phyloP scores from a whole-genome alignment of 2,329 filamentous ascomycete species.

The Nothomitra cinnamomea region DNA sequence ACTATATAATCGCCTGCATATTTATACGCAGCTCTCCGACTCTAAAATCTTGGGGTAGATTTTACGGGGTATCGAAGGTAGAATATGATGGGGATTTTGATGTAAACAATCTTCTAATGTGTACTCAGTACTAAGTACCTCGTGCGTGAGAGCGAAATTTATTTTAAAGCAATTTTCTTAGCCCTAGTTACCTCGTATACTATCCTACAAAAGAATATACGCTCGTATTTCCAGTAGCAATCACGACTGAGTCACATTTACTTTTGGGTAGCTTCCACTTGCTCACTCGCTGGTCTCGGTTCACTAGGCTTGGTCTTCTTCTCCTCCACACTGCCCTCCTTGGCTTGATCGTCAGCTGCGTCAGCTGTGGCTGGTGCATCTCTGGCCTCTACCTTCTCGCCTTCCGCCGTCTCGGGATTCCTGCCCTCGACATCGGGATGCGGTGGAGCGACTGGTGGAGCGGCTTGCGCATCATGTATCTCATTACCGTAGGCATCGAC shows the following conservation, averaged over 20 bases:
- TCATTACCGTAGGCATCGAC: slow-evolving; percentile 59
- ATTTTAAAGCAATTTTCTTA: background rate
- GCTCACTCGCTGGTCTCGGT: slow-evolving; percentile 37
- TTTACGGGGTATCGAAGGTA: no score
- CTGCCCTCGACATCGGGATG: slow-evolving; percentile 34
- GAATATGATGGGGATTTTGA: no score
- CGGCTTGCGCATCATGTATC: slow-evolving; percentile 9
- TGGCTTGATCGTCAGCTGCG: slow-evolving; percentile 35
- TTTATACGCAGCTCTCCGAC: no score
- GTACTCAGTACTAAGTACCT: no score
- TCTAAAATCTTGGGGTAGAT: no score
- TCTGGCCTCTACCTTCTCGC: slow-evolving; percentile 19
- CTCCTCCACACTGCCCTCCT: slow-evolving; percentile 39
- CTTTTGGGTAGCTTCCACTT: slow-evolving; percentile 33
- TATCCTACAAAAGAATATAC: background rate
- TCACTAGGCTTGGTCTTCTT: slow-evolving; percentile 31
- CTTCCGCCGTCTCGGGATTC: slow-evolving; percentile 38
- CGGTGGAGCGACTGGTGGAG: slow-evolving; percentile 15
- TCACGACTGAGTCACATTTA: background rate
- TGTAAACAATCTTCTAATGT: no score
- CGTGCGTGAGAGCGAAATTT: background rate
- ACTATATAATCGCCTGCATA: no score
- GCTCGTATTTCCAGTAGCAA: background rate
- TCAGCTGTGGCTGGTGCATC: slow-evolving; percentile 25
- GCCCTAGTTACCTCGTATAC: background rate